phyloP scores from a whole-genome alignment of 1,284 basidiomycete genomes.

The Apiotrichum veenhuisii region DNA sequence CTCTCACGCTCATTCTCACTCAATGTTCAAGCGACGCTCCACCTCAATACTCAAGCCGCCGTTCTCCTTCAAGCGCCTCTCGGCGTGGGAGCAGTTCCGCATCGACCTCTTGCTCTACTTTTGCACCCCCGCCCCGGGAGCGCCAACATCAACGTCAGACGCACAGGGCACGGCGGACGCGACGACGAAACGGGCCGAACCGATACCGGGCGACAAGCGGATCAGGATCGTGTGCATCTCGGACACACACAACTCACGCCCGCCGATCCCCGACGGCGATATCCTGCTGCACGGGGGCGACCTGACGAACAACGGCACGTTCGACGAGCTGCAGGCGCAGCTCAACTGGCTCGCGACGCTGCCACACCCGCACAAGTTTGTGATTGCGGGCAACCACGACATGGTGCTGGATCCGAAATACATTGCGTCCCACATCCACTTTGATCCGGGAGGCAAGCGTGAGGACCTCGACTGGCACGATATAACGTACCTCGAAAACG shows the following conservation, averaged over 20 bases:
- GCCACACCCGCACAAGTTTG: conserved; percentile 7
- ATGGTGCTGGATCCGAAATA: not conserved
- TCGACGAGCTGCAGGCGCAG: conserved; percentile 1
- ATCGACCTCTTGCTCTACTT: not conserved
- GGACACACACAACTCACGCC: conserved; percentile 1
- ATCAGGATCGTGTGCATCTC: conserved; percentile 1
- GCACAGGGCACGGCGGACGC: no score
- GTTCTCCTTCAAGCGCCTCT: not conserved
- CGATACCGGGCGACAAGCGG: not conserved
- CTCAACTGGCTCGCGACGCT: conserved; percentile 2
- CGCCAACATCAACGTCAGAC: no score
- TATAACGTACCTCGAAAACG: not conserved
- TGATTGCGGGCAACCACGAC: conserved; percentile 10
- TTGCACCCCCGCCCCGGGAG: not conserved
- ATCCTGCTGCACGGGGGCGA: conserved; percentile 4
- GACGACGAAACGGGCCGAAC: not conserved
- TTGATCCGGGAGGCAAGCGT: not conserved
- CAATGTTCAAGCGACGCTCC: no score
- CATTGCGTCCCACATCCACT: not conserved
- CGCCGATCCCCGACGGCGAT: conserved; percentile 1
- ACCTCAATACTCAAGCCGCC: no score
- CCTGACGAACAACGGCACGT: not conserved
- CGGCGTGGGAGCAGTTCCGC: not conserved
- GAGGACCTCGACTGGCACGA: conserved; percentile 11
- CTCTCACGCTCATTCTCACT: not conserved